A percentile compares a stretch with the other conserved stretches of the same genome.
Conservation (phyloP, 352 stramenopile genomes). For the Phytophthora aleatoria region DNA sequence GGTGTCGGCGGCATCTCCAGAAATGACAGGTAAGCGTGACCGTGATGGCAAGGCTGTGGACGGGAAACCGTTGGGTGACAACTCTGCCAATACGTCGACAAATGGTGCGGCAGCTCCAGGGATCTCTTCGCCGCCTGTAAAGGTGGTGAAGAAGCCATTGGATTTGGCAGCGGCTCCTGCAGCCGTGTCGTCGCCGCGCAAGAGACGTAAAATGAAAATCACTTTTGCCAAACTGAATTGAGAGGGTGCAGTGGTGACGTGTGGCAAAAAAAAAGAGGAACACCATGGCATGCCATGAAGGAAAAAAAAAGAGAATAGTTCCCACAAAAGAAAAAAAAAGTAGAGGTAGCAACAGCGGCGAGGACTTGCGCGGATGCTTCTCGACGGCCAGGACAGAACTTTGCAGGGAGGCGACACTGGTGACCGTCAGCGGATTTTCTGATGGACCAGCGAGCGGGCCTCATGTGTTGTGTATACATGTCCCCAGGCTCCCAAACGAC, state of each 20-base stretch:
- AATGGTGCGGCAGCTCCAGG: constrained; percentile 31
- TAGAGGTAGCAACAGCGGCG: constrained; percentile 34
- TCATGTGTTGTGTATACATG: constrained; percentile 25
- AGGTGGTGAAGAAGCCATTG: constrained; percentile 53
- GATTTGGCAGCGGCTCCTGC: constrained; percentile 43
- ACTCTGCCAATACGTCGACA: constrained; percentile 34
- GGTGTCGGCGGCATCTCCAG: constrained; percentile 21
- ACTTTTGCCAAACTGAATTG: constrained; percentile 90
- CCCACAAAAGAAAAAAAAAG: constrained; percentile 38
- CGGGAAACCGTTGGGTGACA: constrained; percentile 29
- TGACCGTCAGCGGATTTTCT: constrained; percentile 24
- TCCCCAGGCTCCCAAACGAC: constrained; percentile 22
- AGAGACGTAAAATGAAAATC: constrained; percentile 93
- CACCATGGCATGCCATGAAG: constrained; percentile 29
- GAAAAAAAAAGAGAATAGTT: constrained; percentile 41
- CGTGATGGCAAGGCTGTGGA: constrained; percentile 35
- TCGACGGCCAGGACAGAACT: constrained; percentile 24
- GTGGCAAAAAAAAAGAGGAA: constrained; percentile 51
- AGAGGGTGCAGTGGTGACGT: constrained; percentile 45
- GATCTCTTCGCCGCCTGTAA: constrained; percentile 36
- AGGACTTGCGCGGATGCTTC: constrained; percentile 22
- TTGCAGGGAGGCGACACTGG: constrained; percentile 8
- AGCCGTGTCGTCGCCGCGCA: constrained; percentile 72
- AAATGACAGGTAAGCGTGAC: constrained; percentile 51
- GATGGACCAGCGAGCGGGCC: constrained; percentile 12